These are phyloP conservation scores for Solanum pimpinellifolium DNA, from an alignment of 257 asterid genomes.

Conservation along the genomic window DNA sequence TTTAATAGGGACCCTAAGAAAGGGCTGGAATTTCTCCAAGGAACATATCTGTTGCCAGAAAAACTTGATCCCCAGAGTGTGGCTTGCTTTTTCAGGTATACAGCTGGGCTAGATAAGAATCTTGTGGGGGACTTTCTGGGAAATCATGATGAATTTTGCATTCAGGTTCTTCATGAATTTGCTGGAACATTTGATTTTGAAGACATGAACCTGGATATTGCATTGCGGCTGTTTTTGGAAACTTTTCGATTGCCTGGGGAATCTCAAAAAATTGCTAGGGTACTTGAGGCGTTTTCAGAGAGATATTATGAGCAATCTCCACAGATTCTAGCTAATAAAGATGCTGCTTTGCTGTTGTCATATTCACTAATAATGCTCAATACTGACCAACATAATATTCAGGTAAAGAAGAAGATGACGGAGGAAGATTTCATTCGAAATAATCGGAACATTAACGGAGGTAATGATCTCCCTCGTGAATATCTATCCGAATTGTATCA, in stretches of 20 bases:
- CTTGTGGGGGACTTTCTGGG: conserved; percentile 97
- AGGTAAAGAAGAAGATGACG: conserved; percentile 93
- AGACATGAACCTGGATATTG: conserved; percentile 89
- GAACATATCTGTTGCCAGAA: conserved; percentile 84
- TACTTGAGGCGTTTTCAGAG: conserved; percentile 94
- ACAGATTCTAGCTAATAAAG: conserved; percentile 75
- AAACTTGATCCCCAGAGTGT: conserved; percentile 97
- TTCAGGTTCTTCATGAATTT: conserved; percentile 92
- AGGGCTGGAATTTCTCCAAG: conserved; percentile 96
- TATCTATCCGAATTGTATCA: conserved; percentile 72
- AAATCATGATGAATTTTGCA: conserved; percentile 91
- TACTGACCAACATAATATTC: conserved; percentile 89
- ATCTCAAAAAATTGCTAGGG: conserved; percentile 95
- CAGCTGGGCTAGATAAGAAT: conserved; percentile 91
- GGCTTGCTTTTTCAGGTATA: conserved; percentile 91
- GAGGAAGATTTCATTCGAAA: conserved; percentile 93
- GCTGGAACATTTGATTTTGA: conserved; percentile 89
- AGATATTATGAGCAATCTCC: conserved; percentile 93
- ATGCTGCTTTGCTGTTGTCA: conserved; percentile 83
- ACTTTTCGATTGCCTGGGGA: conserved; percentile 94
- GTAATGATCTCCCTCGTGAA: conserved; percentile 86
- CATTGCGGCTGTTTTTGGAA: conserved; percentile 77
- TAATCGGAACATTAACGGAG: conserved; percentile 85
- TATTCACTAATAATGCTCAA: conserved; percentile 89
- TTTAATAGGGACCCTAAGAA: conserved; percentile 92